Base-by-base conservation (phyloP, 306 rosid species). In the Crotalaria pallida region DNA sequence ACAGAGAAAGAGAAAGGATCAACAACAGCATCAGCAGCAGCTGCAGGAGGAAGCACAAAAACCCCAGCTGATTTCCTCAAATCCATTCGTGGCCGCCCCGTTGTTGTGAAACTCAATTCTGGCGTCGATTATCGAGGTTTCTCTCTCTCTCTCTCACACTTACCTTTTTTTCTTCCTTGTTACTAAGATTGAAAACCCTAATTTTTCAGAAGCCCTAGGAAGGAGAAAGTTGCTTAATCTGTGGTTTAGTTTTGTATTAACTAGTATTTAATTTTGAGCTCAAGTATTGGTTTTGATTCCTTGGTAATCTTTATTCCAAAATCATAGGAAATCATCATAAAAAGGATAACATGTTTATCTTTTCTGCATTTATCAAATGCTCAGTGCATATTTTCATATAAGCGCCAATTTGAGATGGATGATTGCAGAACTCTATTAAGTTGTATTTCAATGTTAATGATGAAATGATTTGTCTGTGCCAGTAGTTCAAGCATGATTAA, bases 11-110 rank as follows among this genome's bases (percentile, higher is more conserved):
- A n/a, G n/a, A n/a, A n/a, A n/a, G n/a, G n/a, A n/a, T n/a, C n/a
- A n/a, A n/a, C n/a, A n/a, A n/a, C n/a, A n/a, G n/a, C n/a, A n/a
- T n/a, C n/a, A n/a, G n/a, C n/a, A n/a, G n/a, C n/a, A n/a, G n/a
- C n/a, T n/a, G n/a, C 74, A 24, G 67, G 86, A 10, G 69, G 82
- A 7, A 65, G 88, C 65, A 89, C 96, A 1, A 89, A 89, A 78
- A 89, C 90, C 31, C 96, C 92, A 0, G 90, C 92, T 0, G 90
- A 89, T 82, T 89, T 89, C 58, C 92, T 89, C 43, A 89, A 89
- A 38, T 87, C 96, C 24, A 89, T 89, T 64, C 88, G 96, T 0
- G 96, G 96, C 21, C 92, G 86, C 26, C 96, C 96, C 0, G 90
- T 89, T 59, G 96, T 89, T 36, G 96, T 89, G 7, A 89, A 89